These are phyloP conservation scores for Furcasterigmium furcatum DNA, from an alignment of 2,329 filamentous ascomycete species.

Conservation along the genomic window DNA sequence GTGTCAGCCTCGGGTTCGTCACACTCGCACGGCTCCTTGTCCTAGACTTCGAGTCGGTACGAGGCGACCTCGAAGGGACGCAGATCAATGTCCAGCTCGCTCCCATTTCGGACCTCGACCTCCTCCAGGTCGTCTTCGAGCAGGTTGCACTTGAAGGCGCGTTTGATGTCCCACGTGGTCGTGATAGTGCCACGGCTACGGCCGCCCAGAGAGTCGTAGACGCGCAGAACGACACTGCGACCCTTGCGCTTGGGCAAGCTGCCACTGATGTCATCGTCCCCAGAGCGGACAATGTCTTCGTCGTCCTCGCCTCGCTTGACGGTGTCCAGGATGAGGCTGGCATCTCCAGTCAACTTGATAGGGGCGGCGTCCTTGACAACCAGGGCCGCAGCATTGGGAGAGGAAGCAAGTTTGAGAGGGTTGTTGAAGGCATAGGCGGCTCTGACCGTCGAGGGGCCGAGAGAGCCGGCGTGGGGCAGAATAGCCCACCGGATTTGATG, in stretches of 20 bases:
- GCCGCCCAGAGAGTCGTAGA: conserved; percentile 89
- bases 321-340: conserved; percentile 76
- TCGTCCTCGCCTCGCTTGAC: conserved; percentile 94
- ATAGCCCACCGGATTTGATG: conserved; percentile 90
- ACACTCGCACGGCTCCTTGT: conserved; percentile 10
- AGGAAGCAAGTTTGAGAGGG: conserved; percentile 59
- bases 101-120: conserved; percentile 44
- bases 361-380: conserved; percentile 30
- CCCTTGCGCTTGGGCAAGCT: conserved; percentile 65
- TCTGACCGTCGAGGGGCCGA: conserved; percentile 72
- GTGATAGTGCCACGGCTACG: conserved; percentile 68
- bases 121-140: conserved; percentile 83
- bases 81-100: conserved; percentile 59
- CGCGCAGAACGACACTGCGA: conserved; percentile 74
- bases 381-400: conserved; percentile 24
- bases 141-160: conserved; percentile 79
- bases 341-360: conserved; percentile 63
- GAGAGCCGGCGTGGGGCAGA: conserved; percentile 72
- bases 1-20: conserved; percentile 4
- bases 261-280: conserved; percentile 58
- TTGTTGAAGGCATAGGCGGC: conserved; percentile 91
- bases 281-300: conserved; percentile 62
- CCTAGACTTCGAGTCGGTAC: conserved; percentile 59
- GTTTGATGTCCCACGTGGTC: conserved; percentile 68
- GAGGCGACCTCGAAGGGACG: conserved; percentile 85